These are phyloP conservation scores for Achaetomium macrosporum DNA, from an alignment of 2,329 filamentous ascomycete genomes.

Conservation along the genomic window DNA sequence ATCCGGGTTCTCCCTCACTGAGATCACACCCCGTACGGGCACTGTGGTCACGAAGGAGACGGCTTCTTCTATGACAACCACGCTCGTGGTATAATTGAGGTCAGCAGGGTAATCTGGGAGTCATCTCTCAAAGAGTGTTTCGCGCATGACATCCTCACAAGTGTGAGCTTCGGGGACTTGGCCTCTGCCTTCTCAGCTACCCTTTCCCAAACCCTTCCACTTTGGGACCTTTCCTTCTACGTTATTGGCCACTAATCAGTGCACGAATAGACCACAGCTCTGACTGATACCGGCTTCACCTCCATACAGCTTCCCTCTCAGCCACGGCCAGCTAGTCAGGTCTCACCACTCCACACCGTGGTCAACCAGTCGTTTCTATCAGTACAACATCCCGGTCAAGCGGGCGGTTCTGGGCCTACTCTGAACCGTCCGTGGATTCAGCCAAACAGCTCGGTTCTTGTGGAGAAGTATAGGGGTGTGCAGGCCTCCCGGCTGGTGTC, in stretches of 20 bases:
- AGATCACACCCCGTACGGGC: neutral
- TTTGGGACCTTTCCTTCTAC: neutral
- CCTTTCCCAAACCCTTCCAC: neutral
- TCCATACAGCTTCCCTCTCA: neutral
- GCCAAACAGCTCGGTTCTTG: neutral
- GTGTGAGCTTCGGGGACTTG: neutral
- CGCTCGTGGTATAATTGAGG: neutral
- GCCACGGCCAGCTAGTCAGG: neutral
- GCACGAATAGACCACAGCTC: neutral
- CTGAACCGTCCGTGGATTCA: neutral
- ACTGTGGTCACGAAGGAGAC: neutral
- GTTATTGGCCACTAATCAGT: neutral
- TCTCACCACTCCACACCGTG: constrained; percentile 4
- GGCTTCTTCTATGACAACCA: neutral
- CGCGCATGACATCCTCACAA: neutral
- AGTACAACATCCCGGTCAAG: constrained; percentile 6
- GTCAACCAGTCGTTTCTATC: constrained; percentile 1
- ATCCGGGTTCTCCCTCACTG: neutral
- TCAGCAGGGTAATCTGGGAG: neutral
- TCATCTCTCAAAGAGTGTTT: neutral
- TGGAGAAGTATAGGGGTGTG: neutral
- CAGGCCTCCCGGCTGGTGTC: neutral
- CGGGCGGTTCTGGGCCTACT: neutral
- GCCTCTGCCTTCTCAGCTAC: neutral
- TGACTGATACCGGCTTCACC: neutral